phyloP scores from a whole-genome alignment of 371 early-diverging fungal species.

The Mortierella sp. region DNA sequence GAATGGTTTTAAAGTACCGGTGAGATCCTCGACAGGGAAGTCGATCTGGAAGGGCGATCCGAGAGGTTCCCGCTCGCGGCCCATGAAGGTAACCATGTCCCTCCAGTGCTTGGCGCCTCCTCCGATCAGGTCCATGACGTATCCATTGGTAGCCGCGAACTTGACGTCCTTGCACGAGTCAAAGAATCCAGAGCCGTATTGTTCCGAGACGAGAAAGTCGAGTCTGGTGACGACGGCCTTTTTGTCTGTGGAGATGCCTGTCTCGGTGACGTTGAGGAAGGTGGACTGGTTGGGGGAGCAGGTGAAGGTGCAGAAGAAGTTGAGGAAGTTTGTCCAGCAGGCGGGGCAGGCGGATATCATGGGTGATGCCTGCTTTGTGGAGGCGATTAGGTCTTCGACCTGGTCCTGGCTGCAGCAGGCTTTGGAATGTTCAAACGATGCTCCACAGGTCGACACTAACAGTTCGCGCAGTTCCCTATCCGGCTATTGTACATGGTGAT shows the following conservation, averaged over 20 bases:
- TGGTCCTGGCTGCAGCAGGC: conserved; percentile 78
- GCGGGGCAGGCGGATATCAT: conserved; percentile 82
- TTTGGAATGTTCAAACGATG: conserved; percentile 63
- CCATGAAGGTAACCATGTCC: conserved; percentile 78
- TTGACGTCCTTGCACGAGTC: conserved; percentile 85
- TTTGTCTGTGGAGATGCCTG: conserved; percentile 42
- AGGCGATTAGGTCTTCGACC: conserved; percentile 63
- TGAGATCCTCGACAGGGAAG: conserved; percentile 63
- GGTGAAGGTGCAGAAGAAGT: conserved; percentile 82
- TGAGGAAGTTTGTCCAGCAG: conserved; percentile 81
- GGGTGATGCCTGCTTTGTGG: conserved; percentile 69
- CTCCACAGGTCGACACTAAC: conserved; percentile 73
- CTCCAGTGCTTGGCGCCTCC: conserved; percentile 80
- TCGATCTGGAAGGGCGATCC: conserved; percentile 84
- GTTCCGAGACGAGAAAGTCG: conserved; percentile 73
- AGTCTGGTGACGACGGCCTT: conserved; percentile 63
- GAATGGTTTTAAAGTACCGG: conserved; percentile 56
- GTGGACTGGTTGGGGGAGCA: conserved; percentile 81
- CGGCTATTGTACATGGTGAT: conserved; percentile 47
- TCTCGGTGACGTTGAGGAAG: conserved; percentile 76
- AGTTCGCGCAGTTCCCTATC: conserved; percentile 61
- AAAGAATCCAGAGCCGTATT: conserved; percentile 74
- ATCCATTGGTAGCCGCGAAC: conserved; percentile 77
- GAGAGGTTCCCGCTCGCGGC: conserved; percentile 66
- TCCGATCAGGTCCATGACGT: conserved; percentile 83